Evolutionary conservation across 75 land plant genomes (phyloP), one percentile per base, ranked within the genome.

Genomic region (Picea sitchensis): DNA sequence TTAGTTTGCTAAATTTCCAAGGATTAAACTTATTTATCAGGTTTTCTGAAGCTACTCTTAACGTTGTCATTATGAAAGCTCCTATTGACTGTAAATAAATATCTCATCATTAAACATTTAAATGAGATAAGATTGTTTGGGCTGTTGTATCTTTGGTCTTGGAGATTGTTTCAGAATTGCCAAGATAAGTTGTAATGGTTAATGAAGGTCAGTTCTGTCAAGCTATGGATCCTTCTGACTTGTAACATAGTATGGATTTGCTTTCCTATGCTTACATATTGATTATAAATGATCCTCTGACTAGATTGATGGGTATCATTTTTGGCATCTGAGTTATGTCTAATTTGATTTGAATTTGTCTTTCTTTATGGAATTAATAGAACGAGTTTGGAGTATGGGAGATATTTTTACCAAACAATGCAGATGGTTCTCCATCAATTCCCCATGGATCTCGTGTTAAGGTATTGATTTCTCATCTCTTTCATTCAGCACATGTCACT

Each of bases 321-420:
- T 51, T 51, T 51, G 56, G 56, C 56, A 9, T 71, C 51, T 44
- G n/a, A 26, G n/a, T 44, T 44, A 5, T 69, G 23, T 11, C 23
- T 71, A 23, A 71, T 44, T 44, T 71, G 74, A 11, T 51, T 51
- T 51, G 56, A 51, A 51, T 51, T 51, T 9, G 56, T 51, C 12
- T 51, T 51, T 51, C 56, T 51, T 51, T 9, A 51, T 51, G 56
- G 79, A 56, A 51, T 74, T 56, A 56, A 31, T 90, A 95, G 98
- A 90, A 95, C 85, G 92, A 91, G 69, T 93, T 85, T 88, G 98
- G 96, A 61, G 88, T 95, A 11, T 95, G 98, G 98, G 96, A 95
- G 82, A 88, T 93, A 32, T 90, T 95, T 81, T 83, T 95, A 77
- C 98, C 98, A 38, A 91, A 95, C 80, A 95, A 95, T 88, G 89